Evolutionary conservation across 2,329 filamentous ascomycete species (phyloP), one percentile per base, ranked within the genome.

Genomic region (Trichoderma sp.): DNA sequence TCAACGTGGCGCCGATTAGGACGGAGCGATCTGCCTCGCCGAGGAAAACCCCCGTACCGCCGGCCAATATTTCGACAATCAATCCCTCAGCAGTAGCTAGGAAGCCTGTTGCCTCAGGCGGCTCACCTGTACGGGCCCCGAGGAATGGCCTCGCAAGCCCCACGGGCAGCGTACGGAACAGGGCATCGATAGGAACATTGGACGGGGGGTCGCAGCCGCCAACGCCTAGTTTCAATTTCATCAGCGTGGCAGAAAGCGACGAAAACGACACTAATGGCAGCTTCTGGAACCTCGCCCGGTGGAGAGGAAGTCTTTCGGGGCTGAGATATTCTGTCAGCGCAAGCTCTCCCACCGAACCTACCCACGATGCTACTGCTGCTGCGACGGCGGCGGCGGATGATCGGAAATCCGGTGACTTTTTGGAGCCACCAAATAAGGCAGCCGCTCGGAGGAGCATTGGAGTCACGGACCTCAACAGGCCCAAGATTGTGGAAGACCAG

Each of bases 271-370:
- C 83, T 4, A 81, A 83, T 8, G 78, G 80, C 74, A 28, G 84
- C 11, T 90, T 90, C 76, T 90, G 88, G 88, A 89, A 87, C 72
- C 76, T 88, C 23, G 84, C 83, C 43, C 82, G 85, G 26, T 90
- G 87, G 88, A 84, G 82, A 65, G 81, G 82, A 6, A 75, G 76
- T 3, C 80, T 85, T 4, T 78, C 83, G 3, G 77, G 78, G 0
- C 75, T 83, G 15, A 79, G 78, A 68, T 76, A 79, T 67, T 77
- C 78, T 15, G 76, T 74, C 1, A 77, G 73, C 39, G 74, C 76
- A 15, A 77, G 72, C 30, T 57, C 78, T 6, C 74, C 76, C 3
- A 74, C 74, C 9, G 73, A 75, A 26, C 65, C 73, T 15, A 74
- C 59, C 36, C 73, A 65, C 17, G 73, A 73, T 55, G 55, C 36